Percentiles rank a stretch among this genome's conserved stretches.
phyloP scores from a whole-genome alignment of 1,139 yeast species.

The Yamadazyma sp. region DNA sequence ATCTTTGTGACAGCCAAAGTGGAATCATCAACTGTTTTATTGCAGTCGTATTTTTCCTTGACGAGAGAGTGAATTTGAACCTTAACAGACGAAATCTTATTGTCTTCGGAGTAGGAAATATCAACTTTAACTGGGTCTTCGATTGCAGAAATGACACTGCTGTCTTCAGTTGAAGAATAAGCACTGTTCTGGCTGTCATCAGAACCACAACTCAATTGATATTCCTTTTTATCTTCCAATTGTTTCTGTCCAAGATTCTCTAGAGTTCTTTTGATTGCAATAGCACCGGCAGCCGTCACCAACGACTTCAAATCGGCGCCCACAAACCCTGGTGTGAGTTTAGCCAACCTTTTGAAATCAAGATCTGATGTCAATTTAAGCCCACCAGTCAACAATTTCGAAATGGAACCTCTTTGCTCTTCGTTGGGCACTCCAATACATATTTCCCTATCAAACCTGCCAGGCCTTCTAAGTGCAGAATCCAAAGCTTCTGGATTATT shows the following conservation, averaged over 20 bases:
- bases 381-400: constrained; percentile 67
- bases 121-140: no score
- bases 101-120: no score
- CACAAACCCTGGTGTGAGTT: constrained; percentile 95
- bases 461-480: constrained; percentile 49
- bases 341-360: constrained; percentile 74
- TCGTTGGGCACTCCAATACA: constrained; percentile 90
- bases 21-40: no score
- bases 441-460: constrained; percentile 50
- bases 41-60: no score
- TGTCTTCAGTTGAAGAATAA: no score
- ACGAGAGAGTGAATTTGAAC: no score
- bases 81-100: no score
- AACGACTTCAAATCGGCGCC: constrained; percentile 96
- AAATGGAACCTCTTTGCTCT: constrained; percentile 71
- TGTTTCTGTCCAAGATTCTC: constrained; percentile 39
- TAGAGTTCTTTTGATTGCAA: constrained; percentile 91
- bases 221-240: constrained; percentile 17
- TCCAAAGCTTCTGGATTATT: constrained; percentile 51
- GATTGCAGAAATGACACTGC: no score
- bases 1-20: no score
- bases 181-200: no score
- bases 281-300: constrained; percentile 92
- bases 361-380: constrained; percentile 68
- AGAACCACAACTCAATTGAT: no score